phyloP scores from a whole-genome alignment of 257 asterid genomes.

The Gentiana dahurica region DNA sequence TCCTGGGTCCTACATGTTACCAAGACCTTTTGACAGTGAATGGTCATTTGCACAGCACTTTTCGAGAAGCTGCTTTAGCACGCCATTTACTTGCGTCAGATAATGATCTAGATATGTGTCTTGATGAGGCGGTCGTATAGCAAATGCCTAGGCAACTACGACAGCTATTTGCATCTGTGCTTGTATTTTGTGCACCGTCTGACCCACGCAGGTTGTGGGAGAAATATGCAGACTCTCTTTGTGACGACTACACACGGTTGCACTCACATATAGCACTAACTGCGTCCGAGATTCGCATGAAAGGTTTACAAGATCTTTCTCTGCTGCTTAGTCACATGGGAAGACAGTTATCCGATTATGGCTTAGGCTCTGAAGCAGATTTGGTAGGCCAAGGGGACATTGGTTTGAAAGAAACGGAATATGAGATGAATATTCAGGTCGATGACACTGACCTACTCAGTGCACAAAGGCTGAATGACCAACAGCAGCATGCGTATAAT shows the following conservation, averaged over 20 bases:
- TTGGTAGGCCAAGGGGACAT: background rate
- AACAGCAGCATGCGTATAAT: too few species aligned
- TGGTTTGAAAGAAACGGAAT: background rate
- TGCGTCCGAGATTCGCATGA: background rate
- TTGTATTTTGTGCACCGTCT: background rate
- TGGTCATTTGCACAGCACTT: background rate
- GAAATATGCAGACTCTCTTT: background rate
- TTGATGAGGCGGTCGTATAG: background rate
- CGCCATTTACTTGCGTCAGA: too few species aligned
- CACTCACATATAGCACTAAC: background rate
- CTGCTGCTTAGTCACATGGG: background rate
- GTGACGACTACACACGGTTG: background rate
- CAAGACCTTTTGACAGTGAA: background rate
- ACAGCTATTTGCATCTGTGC: background rate
- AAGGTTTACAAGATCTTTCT: background rate
- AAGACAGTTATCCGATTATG: background rate
- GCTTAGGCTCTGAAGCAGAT: background rate
- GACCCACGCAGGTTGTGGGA: background rate
- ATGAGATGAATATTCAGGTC: too few species aligned
- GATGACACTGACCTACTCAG: too few species aligned
- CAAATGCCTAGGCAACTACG: background rate
- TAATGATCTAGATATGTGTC: background rate
- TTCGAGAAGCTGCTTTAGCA: background rate
- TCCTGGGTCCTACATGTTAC: background rate
- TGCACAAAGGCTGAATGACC: too few species aligned